Conservation (phyloP, 1,284 basidiomycete genomes). For the Melampsora larici-populina region DNA sequence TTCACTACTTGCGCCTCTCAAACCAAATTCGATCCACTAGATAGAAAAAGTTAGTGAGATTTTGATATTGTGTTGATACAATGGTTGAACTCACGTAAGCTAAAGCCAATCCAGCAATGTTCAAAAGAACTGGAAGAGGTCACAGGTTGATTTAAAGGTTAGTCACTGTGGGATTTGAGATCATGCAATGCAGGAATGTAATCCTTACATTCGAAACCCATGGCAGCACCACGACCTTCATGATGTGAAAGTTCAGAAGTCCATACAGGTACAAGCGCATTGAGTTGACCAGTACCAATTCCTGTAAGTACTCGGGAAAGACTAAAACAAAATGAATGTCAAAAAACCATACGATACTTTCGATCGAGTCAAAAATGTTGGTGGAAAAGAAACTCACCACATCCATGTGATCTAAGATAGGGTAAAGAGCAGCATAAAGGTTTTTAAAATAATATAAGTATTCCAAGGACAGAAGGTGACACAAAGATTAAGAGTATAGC, state of each 20-base stretch:
- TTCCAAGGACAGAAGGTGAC: not conserved
- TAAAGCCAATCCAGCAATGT: slow-evolving; percentile 48
- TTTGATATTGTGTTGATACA: not conserved
- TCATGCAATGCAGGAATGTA: not conserved
- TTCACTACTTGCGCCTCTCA: slow-evolving; percentile 43
- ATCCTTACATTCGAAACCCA: slow-evolving; percentile 47
- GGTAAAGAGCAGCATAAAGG: not conserved
- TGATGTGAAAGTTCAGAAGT: slow-evolving; percentile 50
- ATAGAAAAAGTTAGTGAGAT: slow-evolving; percentile 31
- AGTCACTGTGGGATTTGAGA: not conserved
- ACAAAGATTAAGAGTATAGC: not conserved
- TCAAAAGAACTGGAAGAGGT: slow-evolving; percentile 31
- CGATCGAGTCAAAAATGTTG: not conserved
- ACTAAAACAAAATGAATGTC: not conserved
- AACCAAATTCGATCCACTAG: slow-evolving; percentile 42
- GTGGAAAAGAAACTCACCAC: slow-evolving; percentile 31
- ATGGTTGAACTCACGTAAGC: slow-evolving; percentile 43
- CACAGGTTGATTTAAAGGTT: not conserved
- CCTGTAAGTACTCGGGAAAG: slow-evolving; percentile 48
- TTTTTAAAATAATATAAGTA: not conserved
- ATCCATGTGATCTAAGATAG: slow-evolving; percentile 45
- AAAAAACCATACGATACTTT: not conserved
- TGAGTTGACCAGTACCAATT: slow-evolving; percentile 51
- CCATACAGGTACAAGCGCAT: slow-evolving; percentile 51
- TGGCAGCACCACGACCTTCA: slow-evolving; percentile 48